phyloP scores from a whole-genome alignment of 1,139 yeast genomes.

The Eremothecium sinecaudum region DNA sequence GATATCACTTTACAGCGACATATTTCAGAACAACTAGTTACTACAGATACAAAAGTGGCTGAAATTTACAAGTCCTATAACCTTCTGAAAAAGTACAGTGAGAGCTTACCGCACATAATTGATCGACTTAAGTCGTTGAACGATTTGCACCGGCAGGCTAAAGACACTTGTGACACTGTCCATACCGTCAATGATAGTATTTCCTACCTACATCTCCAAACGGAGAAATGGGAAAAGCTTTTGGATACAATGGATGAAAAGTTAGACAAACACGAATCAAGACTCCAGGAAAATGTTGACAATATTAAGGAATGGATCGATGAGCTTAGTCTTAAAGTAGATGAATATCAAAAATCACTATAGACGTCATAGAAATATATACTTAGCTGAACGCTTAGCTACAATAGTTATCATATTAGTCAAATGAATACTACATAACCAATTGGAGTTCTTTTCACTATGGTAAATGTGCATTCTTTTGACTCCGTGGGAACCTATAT shows the following conservation, averaged over 20 bases:
- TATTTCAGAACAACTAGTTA: conserved; percentile 19
- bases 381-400: too few species aligned
- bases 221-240: conserved; percentile 36
- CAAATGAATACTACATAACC: too few species aligned
- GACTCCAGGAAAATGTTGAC: conserved; percentile 7
- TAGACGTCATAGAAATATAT: conserved; percentile 1
- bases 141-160: conserved; percentile 40
- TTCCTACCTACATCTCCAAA: conserved; percentile 33
- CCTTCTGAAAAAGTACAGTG: conserved; percentile 32
- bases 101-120: conserved; percentile 36
- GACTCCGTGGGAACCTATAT: conserved; percentile 67
- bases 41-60: conserved; percentile 29
- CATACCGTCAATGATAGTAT: conserved; percentile 38
- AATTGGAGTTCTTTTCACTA: too few species aligned
- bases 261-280: conserved; percentile 29
- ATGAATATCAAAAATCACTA: conserved; percentile 2
- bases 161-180: conserved; percentile 45
- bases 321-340: conserved; percentile 1
- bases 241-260: conserved; percentile 35
- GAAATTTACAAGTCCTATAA: conserved; percentile 35
- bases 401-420: neutral
- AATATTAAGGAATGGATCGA: conserved; percentile 4
- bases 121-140: conserved; percentile 39
- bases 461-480: conserved; percentile 39
- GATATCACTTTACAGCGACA: conserved; percentile 24